phyloP scores from a whole-genome alignment of 352 stramenopile species.

The Phytophthora uliginosa region DNA sequence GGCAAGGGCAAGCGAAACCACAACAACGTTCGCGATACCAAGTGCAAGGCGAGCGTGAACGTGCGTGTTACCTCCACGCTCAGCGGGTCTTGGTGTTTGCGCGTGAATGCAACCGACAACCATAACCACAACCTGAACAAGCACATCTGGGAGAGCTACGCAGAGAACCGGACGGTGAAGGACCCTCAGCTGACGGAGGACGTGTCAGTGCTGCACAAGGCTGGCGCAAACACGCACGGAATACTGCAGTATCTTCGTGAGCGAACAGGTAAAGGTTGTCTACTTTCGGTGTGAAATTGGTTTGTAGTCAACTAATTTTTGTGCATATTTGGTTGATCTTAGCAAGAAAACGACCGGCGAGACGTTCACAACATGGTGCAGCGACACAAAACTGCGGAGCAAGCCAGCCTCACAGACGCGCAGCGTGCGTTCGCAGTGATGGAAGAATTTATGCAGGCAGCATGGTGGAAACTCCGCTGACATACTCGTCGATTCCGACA shows the following conservation, averaged over 20 bases:
- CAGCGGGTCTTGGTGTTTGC: neutral
- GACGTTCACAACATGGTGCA: slow-evolving; percentile 28
- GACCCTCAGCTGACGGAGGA: neutral
- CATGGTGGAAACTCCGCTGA: slow-evolving; percentile 4
- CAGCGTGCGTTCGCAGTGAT: slow-evolving; percentile 9
- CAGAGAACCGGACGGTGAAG: slow-evolving; percentile 1
- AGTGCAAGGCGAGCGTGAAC: slow-evolving; percentile 5
- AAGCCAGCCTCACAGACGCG: slow-evolving; percentile 1
- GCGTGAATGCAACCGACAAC: neutral
- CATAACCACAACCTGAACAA: slow-evolving; percentile 17
- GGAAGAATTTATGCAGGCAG: slow-evolving; percentile 9
- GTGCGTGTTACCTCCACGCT: neutral
- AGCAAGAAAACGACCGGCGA: neutral
- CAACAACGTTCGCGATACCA: neutral
- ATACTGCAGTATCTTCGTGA: neutral
- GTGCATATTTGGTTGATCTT: neutral
- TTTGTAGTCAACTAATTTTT: neutral
- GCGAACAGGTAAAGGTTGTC: neutral
- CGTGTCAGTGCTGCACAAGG: neutral
- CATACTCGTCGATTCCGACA: neutral
- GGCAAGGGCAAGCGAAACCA: slow-evolving; percentile 4
- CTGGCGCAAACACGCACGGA: neutral
- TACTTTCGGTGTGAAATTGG: slow-evolving; percentile 3
- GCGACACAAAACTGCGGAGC: neutral
- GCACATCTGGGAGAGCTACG: slow-evolving; percentile 2